phyloP scores from a whole-genome alignment of 2,329 filamentous ascomycete species.

The Emergomyces orientalis region DNA sequence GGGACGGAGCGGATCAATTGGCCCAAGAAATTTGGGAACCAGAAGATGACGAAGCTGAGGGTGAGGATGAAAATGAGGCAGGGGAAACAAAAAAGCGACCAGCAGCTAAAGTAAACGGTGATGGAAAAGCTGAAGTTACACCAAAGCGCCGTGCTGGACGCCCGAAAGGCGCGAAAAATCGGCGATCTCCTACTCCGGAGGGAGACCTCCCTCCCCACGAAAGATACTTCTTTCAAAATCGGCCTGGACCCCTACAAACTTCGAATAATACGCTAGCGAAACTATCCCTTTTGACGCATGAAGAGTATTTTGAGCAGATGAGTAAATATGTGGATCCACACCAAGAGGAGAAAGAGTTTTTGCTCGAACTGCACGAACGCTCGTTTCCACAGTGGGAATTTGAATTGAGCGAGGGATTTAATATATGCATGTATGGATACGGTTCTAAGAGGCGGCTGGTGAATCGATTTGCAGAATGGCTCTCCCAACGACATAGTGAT shows the following conservation, averaged over 20 bases:
- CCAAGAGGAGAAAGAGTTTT: constrained; percentile 56
- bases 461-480: constrained; percentile 62
- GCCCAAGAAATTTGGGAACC: constrained; percentile 56
- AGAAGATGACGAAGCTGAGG: constrained; percentile 25
- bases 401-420: constrained; percentile 78
- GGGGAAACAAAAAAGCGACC: constrained; percentile 14
- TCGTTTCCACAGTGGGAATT: constrained; percentile 90
- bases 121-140: constrained; percentile 18
- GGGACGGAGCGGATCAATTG: constrained; percentile 58
- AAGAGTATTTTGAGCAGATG: constrained; percentile 74
- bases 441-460: constrained; percentile 76
- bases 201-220: constrained; percentile 78
- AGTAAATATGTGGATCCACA: constrained; percentile 60
- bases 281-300: constrained; percentile 70
- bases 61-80: constrained; percentile 28
- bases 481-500: constrained; percentile 42
- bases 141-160: constrained; percentile 28
- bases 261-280: constrained; percentile 75
- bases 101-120: constrained; percentile 20
- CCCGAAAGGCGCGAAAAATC: constrained; percentile 48
- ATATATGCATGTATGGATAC: constrained; percentile 83
- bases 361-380: constrained; percentile 65
- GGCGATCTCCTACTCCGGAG: constrained; percentile 68
- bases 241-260: constrained; percentile 69
- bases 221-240: constrained; percentile 87